Evolutionary conservation across 805 yeast genomes (phyloP).

Genomic region (Cephaloascus albidus): DNA sequence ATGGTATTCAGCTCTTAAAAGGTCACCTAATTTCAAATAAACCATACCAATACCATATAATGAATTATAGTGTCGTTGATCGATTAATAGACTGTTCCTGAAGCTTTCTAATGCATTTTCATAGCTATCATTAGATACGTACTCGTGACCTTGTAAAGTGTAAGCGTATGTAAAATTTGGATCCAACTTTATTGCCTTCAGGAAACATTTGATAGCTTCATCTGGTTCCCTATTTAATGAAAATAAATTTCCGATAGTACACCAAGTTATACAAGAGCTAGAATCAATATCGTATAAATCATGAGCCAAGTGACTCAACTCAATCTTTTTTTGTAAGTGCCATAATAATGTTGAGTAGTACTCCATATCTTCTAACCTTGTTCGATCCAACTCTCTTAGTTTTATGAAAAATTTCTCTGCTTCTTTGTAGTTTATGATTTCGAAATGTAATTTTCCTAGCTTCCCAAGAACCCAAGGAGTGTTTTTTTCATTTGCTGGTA

Average conservation of each 20-base stretch:
- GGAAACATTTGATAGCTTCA: slow-evolving; percentile 82
- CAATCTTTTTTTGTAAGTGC: slow-evolving; percentile 81
- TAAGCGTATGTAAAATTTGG: slow-evolving; percentile 77
- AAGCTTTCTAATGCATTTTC: slow-evolving; percentile 83
- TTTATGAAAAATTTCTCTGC: slow-evolving; percentile 54
- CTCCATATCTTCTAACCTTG: slow-evolving; percentile 84
- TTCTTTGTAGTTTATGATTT: slow-evolving; percentile 76
- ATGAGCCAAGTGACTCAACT: slow-evolving; percentile 72
- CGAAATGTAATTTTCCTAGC: slow-evolving; percentile 76
- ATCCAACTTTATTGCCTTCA: slow-evolving; percentile 63
- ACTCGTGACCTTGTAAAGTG: slow-evolving; percentile 91
- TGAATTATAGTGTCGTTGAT: slow-evolving; percentile 85
- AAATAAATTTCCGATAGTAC: slow-evolving; percentile 81
- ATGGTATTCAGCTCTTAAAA: slow-evolving; percentile 74
- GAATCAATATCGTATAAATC: slow-evolving; percentile 63
- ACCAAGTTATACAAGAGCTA: slow-evolving; percentile 81
- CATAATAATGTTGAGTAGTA: slow-evolving; percentile 82
- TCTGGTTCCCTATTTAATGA: slow-evolving; percentile 79
- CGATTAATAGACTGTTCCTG: slow-evolving; percentile 66
- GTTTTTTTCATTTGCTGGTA: slow-evolving; percentile 53
- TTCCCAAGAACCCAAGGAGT: slow-evolving; percentile 84
- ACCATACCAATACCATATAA: slow-evolving; percentile 96
- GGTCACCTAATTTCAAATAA: slow-evolving; percentile 76
- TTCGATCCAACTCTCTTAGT: slow-evolving; percentile 63
- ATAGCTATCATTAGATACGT: slow-evolving; percentile 77